Evolutionary conservation across 441 rosid species (phyloP).

Genomic region (Adansonia madagascariensis): DNA sequence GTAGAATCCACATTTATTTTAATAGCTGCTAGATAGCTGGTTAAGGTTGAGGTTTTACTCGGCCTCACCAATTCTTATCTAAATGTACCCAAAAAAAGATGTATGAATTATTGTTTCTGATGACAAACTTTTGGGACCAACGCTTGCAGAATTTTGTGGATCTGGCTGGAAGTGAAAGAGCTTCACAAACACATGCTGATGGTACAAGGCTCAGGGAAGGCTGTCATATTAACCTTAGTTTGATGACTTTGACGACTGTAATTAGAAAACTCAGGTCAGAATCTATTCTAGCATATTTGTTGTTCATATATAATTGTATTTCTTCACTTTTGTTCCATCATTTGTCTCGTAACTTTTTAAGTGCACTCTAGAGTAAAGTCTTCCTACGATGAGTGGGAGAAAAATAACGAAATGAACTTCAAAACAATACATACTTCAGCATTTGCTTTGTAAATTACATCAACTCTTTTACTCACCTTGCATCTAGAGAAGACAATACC

Average conservation of each 20-base stretch:
- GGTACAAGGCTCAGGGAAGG: conserved; percentile 98
- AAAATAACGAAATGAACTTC: background rate
- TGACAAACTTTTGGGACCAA: conserved; percentile 26
- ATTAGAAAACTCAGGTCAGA: conserved; percentile 93
- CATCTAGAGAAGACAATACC: background rate
- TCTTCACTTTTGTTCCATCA: background rate
- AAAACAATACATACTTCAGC: background rate
- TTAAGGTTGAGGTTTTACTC: too few species aligned
- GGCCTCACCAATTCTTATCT: background rate
- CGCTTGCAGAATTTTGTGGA: conserved; percentile 90
- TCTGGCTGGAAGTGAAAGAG: conserved; percentile 99
- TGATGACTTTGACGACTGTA: conserved; percentile 97
- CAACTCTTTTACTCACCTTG: conserved; percentile 7
- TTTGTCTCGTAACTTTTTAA: background rate
- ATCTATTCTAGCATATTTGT: background rate
- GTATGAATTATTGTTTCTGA: background rate
- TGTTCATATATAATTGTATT: background rate
- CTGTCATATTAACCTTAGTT: conserved; percentile 96
- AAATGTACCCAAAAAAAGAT: background rate
- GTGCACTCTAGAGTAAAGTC: background rate
- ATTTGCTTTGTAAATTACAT: too few species aligned
- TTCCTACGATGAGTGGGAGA: background rate
- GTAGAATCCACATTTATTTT: background rate
- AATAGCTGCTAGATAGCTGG: too few species aligned
- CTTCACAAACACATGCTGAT: conserved; percentile 94